A percentile compares a stretch with the other conserved stretches of the same genome.
These are phyloP conservation scores for Populus ilicifolia DNA, from an alignment of 345 rosid species.

Conservation along the genomic window DNA sequence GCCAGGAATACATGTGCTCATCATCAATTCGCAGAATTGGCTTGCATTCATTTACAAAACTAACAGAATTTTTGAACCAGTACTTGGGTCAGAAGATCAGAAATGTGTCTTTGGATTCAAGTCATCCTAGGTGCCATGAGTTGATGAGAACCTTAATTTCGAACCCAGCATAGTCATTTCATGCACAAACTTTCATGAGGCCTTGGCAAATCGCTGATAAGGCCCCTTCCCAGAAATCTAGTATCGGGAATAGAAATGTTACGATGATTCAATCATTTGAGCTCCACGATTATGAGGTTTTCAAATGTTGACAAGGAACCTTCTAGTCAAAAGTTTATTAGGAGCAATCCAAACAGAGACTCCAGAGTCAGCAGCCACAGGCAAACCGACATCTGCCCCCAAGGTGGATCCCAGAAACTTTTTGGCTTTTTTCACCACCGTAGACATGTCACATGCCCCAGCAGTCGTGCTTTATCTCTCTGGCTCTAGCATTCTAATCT, in stretches of 20 bases:
- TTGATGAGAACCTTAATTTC: too few relatives aligned
- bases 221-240: too few relatives aligned
- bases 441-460: conserved; percentile 9
- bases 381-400: not conserved
- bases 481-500: too few relatives aligned
- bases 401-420: conserved; percentile 12
- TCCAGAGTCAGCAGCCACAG: not conserved
- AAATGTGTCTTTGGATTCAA: not conserved
- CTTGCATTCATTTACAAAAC: not conserved
- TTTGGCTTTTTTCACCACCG: not conserved
- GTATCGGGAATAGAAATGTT: too few relatives aligned
- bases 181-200: too few relatives aligned
- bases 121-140: not conserved
- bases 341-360: not conserved
- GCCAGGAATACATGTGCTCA: not conserved
- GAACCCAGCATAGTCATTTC: too few relatives aligned
- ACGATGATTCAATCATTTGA: not conserved
- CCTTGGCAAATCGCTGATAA: too few relatives aligned
- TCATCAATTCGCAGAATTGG: not conserved
- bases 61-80: not conserved
- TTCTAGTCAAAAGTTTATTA: not conserved
- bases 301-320: not conserved
- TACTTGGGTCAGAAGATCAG: not conserved
- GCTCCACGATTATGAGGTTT: not conserved
- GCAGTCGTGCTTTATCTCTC: not conserved